Evolutionary conservation across 441 rosid genomes (phyloP).

Genomic region (Croton laevigatus): DNA sequence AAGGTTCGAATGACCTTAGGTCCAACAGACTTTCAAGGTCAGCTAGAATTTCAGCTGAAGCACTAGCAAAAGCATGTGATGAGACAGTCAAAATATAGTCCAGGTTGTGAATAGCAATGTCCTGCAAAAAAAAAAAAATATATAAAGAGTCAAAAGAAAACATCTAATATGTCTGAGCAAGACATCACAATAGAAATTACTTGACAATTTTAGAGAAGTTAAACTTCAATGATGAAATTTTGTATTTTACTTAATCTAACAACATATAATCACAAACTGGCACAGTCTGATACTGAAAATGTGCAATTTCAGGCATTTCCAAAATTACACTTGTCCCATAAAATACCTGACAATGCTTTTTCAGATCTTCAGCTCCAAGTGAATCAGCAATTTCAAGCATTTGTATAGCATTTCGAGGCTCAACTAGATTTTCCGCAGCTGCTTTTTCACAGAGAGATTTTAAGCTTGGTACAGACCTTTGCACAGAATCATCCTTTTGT

Average conservation of each 20-base stretch:
- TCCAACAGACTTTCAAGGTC: slow-evolving; percentile 79
- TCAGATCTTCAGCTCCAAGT: slow-evolving; percentile 81
- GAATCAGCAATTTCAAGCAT: slow-evolving; percentile 97
- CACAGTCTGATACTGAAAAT: neutral
- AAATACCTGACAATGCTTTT: slow-evolving; percentile 89
- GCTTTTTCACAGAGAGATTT: slow-evolving; percentile 83
- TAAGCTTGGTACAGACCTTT: slow-evolving; percentile 58
- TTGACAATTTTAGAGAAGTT: neutral
- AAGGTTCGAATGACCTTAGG: slow-evolving; percentile 76
- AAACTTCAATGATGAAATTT: slow-evolving; percentile 2
- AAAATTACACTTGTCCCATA: neutral
- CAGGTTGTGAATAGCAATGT: slow-evolving; percentile 78
- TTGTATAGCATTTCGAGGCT: slow-evolving; percentile 84
- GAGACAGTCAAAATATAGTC: slow-evolving; percentile 76
- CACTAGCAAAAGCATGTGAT: slow-evolving; percentile 63
- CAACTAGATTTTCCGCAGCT: slow-evolving; percentile 85
- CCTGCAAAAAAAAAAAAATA: slow-evolving; percentile 48
- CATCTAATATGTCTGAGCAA: neutral
- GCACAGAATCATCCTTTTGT: slow-evolving; percentile 37
- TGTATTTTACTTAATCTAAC: neutral
- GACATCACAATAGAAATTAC: neutral
- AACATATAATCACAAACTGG: neutral
- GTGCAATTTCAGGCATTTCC: neutral
- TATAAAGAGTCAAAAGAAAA: slow-evolving; percentile 11
- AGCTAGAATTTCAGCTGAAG: slow-evolving; percentile 74